These are phyloP conservation scores for Podospora pseudocomata DNA, from an alignment of 495 filamentous ascomycete genomes.

Conservation along the genomic window DNA sequence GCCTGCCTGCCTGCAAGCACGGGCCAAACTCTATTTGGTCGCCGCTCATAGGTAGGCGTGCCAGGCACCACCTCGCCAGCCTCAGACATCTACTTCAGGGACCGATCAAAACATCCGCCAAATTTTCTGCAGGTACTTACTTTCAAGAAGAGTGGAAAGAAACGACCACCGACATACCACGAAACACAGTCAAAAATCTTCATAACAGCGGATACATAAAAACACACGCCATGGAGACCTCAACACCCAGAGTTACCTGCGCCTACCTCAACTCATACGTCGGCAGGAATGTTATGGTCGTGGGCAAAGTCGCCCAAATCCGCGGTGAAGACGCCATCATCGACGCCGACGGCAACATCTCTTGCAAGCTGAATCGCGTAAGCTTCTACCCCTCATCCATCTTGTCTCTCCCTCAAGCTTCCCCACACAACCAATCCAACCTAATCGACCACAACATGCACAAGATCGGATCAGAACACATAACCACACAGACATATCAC, in stretches of 20 bases:
- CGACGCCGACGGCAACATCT: constrained; percentile 69
- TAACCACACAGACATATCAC: not conserved
- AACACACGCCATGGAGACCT: constrained; percentile 31
- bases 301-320: constrained; percentile 78
- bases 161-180: not conserved
- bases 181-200: not conserved
- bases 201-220: not conserved
- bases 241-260: constrained; percentile 68
- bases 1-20: constrained; percentile 2
- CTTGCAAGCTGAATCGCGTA: constrained; percentile 68
- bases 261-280: constrained; percentile 64
- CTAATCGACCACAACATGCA: not conserved
- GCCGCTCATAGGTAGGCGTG: not conserved
- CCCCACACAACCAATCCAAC: not conserved
- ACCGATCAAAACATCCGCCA: not conserved
- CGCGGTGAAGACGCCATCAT: constrained; percentile 78
- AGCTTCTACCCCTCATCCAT: constrained; percentile 17
- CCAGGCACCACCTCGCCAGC: not conserved
- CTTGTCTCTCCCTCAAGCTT: not conserved
- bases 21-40: constrained; percentile 11
- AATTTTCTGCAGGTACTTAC: not conserved
- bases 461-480: not conserved
- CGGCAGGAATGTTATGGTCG: constrained; percentile 71
- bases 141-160: not conserved
- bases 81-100: not conserved